Evolutionary conservation across 768 basidiomycete species (phyloP).

Genomic region (Bullera alba): DNA sequence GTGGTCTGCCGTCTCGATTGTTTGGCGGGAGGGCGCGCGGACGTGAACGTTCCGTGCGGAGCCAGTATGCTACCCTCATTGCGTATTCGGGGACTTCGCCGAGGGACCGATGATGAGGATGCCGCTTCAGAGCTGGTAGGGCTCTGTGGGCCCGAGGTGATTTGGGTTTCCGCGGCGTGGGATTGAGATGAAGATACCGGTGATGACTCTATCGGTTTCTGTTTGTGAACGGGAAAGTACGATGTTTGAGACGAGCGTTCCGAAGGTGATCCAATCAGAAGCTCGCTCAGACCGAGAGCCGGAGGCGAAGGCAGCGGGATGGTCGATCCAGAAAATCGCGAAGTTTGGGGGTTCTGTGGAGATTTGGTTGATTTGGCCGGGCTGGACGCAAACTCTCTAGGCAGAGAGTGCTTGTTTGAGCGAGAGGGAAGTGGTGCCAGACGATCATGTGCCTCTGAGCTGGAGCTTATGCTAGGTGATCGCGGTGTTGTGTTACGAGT

Average conservation of each 20-base stretch:
- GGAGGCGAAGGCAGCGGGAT: not conserved
- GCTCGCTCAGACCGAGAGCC: slow-evolving; percentile 3
- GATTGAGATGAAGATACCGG: not conserved
- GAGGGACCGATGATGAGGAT: not conserved
- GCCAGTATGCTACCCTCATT: slow-evolving; percentile 17
- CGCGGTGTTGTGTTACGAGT: not conserved
- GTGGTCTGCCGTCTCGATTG: not conserved
- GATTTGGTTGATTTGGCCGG: not conserved
- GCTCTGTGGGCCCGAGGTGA: slow-evolving; percentile 3
- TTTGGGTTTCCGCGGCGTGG: not conserved
- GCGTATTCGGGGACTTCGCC: slow-evolving; percentile 10
- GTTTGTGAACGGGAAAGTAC: not conserved
- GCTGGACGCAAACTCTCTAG: not conserved
- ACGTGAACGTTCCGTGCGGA: slow-evolving; percentile 31
- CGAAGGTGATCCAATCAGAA: slow-evolving; percentile 1
- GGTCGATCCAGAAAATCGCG: not conserved
- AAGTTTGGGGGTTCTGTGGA: not conserved
- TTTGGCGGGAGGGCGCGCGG: slow-evolving; percentile 3
- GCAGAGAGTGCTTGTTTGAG: not conserved
- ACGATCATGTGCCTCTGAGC: not conserved
- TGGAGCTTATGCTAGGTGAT: not conserved
- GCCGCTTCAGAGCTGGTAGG: not conserved
- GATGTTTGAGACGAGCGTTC: not conserved
- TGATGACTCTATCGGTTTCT: not conserved
- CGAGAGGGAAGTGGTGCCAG: not conserved